Base-by-base conservation (phyloP, 805 yeast species). In the Starmerella ratchasimensis region DNA sequence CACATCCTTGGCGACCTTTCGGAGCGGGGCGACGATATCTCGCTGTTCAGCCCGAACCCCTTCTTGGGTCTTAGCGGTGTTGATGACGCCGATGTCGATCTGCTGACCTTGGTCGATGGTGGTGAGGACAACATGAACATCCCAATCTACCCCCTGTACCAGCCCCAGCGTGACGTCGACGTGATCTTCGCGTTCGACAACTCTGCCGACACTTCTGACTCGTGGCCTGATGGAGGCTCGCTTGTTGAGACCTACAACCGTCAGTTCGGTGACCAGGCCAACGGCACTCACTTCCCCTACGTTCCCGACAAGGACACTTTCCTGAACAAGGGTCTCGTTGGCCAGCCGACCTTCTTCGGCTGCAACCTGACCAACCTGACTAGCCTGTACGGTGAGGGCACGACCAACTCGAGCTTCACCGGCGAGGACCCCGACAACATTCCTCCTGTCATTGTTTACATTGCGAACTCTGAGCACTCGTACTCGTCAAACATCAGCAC, bases 361-460 rank as follows among this genome's bases (percentile, higher is more conserved):
- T 86, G 95, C 59, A 64, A 76, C 52, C 63, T 73, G 6, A 45
- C 56, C 4, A 74, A 76, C 51, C 56, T 55, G n/a, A 27, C 67
- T 23, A 77, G 81, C 22, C 83, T 86, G 5, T 63, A 79, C 86
- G 41, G 28, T 32, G 19, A 25, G 13, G 20, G 4, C 30, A 15
- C 11, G 31, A 25, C 22, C 36, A 25, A n/a, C 39, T 8, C 38
- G 27, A 33, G 35, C 4, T 31, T 42, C 37, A 19, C 22, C 16
- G 39, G 35, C 19, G 22, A 24, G 23, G 43, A 38, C 31, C 50
- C 38, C 7, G 22, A 34, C 23, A 38, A 43, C 43, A 34, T 47
- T 28, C 84, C 86, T 20, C 94, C 94, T 2, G 63, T 82, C 41
- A 64, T 82, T 30, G 73, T 82, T n/a, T 82, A 78, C 55, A 67